Base-by-base conservation (phyloP, 257 asterid species). In the Cinchona pubescens region DNA sequence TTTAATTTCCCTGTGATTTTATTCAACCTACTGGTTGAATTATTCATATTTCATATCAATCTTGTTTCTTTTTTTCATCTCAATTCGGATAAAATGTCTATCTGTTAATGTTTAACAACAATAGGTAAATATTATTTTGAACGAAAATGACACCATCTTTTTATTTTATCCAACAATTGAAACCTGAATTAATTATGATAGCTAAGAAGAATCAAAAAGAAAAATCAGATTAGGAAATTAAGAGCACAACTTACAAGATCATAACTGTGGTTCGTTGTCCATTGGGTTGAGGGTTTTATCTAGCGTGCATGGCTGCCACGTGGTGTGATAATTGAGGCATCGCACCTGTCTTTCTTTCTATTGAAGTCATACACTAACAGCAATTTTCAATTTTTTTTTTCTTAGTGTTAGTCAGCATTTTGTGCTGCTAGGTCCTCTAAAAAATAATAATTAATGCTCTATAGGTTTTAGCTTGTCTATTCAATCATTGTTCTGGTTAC, bases 261-360 rank as follows among this genome's bases (percentile, higher is more conserved):
- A 5, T 7, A 21, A 1, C 25, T 68, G n/a, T n/a, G 18, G 19
- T n/a, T 15, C 42, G 42, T 43, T 32, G 69, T 74, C 51, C 29
- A 25, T 63, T n/a, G 3, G 64, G 15, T 48, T 27, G 15, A 75
- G 55, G 62, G 12, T 3, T 75, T 29, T 35, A 32, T 27, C 42
- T 62, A 10, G 59, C 18, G 21, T 70, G 80, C 79, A 75, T 61
- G 79, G 76, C 73, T 42, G 81, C 45, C 72, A 72, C 74, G 77
- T 72, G 74, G 46, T 67, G 5, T 0, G 1, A 32, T 43, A 62
- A 38, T 42, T 23, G 21, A 25, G n/a, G 40, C 12, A 32, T 30
- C 1, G 34, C 3, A n/a, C n/a, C n/a, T n/a, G n/a, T n/a, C n/a
- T 5, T 1, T 11, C 32, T 61, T 61, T 59, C 15, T 14, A 15